Evolutionary conservation across 202 grass and related monocot species (phyloP), one percentile per base, ranked within the genome.

Genomic region (Digitaria exilis): DNA sequence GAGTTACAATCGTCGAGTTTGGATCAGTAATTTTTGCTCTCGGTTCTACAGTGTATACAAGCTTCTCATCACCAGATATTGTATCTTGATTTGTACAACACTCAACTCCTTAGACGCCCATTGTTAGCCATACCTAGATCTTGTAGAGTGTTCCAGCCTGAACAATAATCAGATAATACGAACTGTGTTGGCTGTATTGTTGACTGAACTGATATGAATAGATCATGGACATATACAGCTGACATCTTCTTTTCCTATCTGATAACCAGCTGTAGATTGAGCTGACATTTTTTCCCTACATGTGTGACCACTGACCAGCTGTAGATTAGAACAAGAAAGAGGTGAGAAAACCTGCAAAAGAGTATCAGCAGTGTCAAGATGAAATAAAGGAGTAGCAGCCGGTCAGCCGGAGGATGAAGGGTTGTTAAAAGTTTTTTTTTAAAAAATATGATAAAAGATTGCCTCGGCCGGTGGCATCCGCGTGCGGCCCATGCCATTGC

Each of bases 401-500:
- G n/a, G n/a, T n/a, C n/a, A n/a, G n/a, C 32, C 0, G 28, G 46
- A 54, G 59, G 44, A 25, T 16, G 46, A 54, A 24, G 8, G 13
- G 37, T 39, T 39, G 37, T 7, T 39, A 39, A 39, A 39, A 39
- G 7, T 7, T 6, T 0, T 9, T n/a, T n/a, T n/a, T n/a, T n/a
- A n/a, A 39, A 39, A 31, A 29, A 59, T 4, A 3, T 15, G 5
- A 50, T 7, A 41, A 55, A 68, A 86, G 41, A 51, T 41, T 45
- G 50, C 4, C 18, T 60, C 48, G 30, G 86, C 35, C 69, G 56
- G 73, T 76, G 79, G 22, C 68, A 21, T 6, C 13, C 51, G 84
- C 70, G 62, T 81, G 70, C 70, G 49, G 32, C 85, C 85, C 85
- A 76, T 87, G 79, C 85, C 31, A 24, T 70, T 63, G 45, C 59